phyloP scores from a whole-genome alignment of 768 basidiomycete species.

The Vishniacozyma victoriae region DNA sequence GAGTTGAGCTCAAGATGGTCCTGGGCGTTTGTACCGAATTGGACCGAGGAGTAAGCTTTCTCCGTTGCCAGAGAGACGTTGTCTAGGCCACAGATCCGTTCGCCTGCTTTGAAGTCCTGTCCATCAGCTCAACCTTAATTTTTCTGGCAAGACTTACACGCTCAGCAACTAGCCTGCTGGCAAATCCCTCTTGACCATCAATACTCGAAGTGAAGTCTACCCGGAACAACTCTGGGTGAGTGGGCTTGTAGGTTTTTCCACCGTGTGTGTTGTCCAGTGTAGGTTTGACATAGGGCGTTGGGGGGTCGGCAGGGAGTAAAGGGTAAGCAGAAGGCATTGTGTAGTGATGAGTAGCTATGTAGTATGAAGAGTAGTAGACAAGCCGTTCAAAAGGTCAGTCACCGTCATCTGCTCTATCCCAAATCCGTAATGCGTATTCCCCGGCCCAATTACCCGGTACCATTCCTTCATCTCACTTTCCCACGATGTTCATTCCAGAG shows the following conservation, averaged over 20 bases:
- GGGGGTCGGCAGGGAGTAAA: conserved; percentile 20
- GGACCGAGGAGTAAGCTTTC: conserved; percentile 56
- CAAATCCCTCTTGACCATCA: conserved; percentile 29
- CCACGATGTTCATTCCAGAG: too few relatives aligned
- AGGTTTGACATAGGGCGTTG: conserved; percentile 33
- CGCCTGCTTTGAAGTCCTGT: conserved; percentile 37
- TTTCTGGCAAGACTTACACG: conserved; percentile 20
- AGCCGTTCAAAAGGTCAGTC: neutral
- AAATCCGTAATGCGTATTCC: too few relatives aligned
- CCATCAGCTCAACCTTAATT: conserved; percentile 1
- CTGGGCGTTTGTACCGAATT: conserved; percentile 51
- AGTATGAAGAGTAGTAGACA: neutral
- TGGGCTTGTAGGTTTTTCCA: conserved; percentile 40
- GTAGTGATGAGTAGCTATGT: too few relatives aligned
- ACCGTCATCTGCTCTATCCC: too few relatives aligned
- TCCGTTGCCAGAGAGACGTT: conserved; percentile 34
- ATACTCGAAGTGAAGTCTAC: conserved; percentile 29
- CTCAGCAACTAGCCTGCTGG: conserved; percentile 38
- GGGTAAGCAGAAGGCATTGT: conserved; percentile 24
- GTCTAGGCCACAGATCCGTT: conserved; percentile 23
- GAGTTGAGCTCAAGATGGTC: conserved; percentile 59
- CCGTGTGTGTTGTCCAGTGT: conserved; percentile 31
- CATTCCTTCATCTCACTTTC: too few relatives aligned
- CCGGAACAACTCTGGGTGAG: conserved; percentile 38
- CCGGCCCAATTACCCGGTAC: too few relatives aligned